Evolutionary conservation across 495 filamentous ascomycete species (phyloP), one percentile per base, ranked within the genome.

Genomic region (Bacidia gigantensis): DNA sequence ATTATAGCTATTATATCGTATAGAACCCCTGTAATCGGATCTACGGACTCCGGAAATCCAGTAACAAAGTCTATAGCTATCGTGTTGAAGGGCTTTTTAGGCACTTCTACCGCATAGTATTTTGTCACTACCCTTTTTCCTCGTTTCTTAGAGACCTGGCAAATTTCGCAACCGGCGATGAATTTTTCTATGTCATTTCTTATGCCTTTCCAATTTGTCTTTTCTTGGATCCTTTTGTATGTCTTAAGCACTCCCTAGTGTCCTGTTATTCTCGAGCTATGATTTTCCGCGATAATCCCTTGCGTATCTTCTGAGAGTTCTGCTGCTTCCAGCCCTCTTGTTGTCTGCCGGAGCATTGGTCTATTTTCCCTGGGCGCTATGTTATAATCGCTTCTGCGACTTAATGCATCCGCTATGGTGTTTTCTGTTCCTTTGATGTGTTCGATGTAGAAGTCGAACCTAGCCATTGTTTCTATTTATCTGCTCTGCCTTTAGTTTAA

Each of bases 31-130:
- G n/a, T 46, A 22, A 0, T 9, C 25, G 21, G 21, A 46, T 46
- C 24, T 14, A 14, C 5, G 5, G 14, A 35, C 14, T 35, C 29
- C 14, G 14, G 18, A n/a, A 46, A 46, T 9, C 25, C 25, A 21
- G 25, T 46, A 46, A 46, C 24, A 46, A 46, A 46, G 18, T 46
- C 14, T 46, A 46, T 44, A 21, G 25, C 21, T 46, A 46, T 24
- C 3, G n/a, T 46, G 3, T 7, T 18, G 7, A 5, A 7, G 5
- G 41, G 41, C 17, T 24, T 46, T 46, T 46, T 24, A 21, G 9
- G 18, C 7, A 46, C 12, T 26, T 22, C 21, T 17, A 46, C n/a
- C 1, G 1, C n/a, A 21, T 46, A 46, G 25, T 11, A 20, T 3
- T 11, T 22, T 21, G 3, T 46, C n/a, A 25, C n/a, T n/a, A 24